Conservation (phyloP, 1,139 yeast species). For the Geotrichum klebahnii region DNA sequence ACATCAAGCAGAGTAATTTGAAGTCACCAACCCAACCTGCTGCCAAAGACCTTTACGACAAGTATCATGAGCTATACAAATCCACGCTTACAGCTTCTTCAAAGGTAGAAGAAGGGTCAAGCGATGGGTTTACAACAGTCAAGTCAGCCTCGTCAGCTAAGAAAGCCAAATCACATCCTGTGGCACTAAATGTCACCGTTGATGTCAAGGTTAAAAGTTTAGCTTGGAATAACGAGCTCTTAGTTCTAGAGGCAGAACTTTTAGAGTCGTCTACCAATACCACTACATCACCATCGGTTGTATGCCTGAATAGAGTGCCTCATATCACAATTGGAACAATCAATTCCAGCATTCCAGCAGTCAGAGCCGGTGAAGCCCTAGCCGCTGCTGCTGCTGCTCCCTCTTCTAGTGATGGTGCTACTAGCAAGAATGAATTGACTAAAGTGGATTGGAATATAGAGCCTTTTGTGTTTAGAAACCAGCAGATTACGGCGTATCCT, state of each 20-base stretch:
- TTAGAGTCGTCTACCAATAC: neutral
- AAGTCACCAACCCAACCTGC: constrained; percentile 9
- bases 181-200: constrained; percentile 30
- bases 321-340: constrained; percentile 22
- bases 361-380: constrained; percentile 15
- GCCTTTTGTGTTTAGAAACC: constrained; percentile 15
- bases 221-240: constrained; percentile 51
- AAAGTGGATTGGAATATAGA: constrained; percentile 20
- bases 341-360: constrained; percentile 14
- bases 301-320: constrained; percentile 11
- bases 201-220: constrained; percentile 46
- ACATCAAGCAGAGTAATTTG: constrained; percentile 34
- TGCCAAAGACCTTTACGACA: constrained; percentile 5
- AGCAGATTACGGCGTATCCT: constrained; percentile 8
- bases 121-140: constrained; percentile 10
- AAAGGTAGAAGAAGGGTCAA: constrained; percentile 4
- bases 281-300: neutral
- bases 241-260: constrained; percentile 54
- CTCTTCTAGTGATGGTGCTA: neutral
- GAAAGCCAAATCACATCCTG: constrained; percentile 2
- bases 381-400: no score
- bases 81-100: neutral
- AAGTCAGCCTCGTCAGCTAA: neutral
- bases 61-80: constrained; percentile 3
- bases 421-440: neutral